Base-by-base conservation (phyloP, 345 rosid species). In the Camelina sativa region DNA sequence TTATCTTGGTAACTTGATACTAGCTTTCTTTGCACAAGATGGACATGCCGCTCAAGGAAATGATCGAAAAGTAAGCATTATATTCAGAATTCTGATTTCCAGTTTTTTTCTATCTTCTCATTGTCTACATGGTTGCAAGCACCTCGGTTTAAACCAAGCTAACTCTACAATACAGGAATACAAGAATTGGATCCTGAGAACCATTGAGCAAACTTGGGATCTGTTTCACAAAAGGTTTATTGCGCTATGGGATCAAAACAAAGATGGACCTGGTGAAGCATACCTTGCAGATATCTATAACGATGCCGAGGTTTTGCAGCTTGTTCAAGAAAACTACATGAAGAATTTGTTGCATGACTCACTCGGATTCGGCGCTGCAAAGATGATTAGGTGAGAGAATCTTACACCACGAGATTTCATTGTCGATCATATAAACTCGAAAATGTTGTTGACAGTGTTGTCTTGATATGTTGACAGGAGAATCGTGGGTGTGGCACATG, bases 401-500 rank as follows among this genome's bases (percentile, higher is more conserved):
- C 13, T 32, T 19, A 48, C 32, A 23, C 25, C 59, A 60, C 3
- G n/a, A 34, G 58, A 34, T 59, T 34, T 34, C 25, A 9, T 10
- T 22, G 28, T 37, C 13, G 4, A 71, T 71, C 5, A 35, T 51
- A 38, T 22, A 53, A 52, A 15, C 35, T 13, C 0, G 38, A 32
- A 48, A 11, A 13, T 15, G 16, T 53, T 44, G 60, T 34, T 43
- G 37, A 62, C 12, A 40, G 20, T 53, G 16, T 65, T 52, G 19
- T 37, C 16, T 52, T 56, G 25, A 13, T 55, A 8, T 34, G 8
- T 28, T 80, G 55, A 57, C 67, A 94, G 93, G 93, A 89, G 99
- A 84, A 89, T 95, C 58, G 96, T 92, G 10, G 99, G 99, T 51
- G 97, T 95, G 52, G 92, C 96, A 7, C 99, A 92, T 83, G 93